A percentile compares a stretch with the other conserved stretches of the same genome.
These are phyloP conservation scores for Stevia rebaudiana DNA, from an alignment of 140 eudicot genomes.

Conservation along the genomic window DNA sequence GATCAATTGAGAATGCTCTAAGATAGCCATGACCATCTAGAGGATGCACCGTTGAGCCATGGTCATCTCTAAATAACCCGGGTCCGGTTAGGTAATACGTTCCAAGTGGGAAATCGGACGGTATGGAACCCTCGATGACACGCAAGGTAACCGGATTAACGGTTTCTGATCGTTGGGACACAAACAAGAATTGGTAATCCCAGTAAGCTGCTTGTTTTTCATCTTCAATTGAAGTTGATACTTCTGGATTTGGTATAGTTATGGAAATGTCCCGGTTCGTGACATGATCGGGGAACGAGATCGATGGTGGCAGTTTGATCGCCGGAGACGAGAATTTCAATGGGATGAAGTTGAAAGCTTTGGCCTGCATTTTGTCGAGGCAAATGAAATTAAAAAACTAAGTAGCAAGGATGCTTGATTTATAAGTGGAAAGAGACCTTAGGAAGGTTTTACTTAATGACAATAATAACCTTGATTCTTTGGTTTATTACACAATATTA, in stretches of 20 bases:
- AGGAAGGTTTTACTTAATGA: background rate
- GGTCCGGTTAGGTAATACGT: constrained; percentile 89
- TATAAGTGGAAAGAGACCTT: constrained; percentile 5
- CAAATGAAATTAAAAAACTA: constrained; percentile 2
- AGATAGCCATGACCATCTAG: constrained; percentile 93
- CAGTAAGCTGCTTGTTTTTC: constrained; percentile 62
- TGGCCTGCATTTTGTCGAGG: constrained; percentile 55
- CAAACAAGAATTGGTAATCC: constrained; percentile 81
- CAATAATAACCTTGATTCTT: constrained; percentile 1
- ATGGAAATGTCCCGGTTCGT: constrained; percentile 34
- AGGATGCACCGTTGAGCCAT: constrained; percentile 91
- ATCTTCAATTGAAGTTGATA: constrained; percentile 29
- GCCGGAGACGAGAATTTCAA: constrained; percentile 32
- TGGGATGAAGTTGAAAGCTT: constrained; percentile 39
- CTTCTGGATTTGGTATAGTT: constrained; percentile 34
- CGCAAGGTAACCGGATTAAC: constrained; percentile 46
- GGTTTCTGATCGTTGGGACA: constrained; percentile 78
- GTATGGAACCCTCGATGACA: constrained; percentile 64
- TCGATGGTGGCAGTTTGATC: constrained; percentile 34
- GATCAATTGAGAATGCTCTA: constrained; percentile 65
- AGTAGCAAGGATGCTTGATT: constrained; percentile 16
- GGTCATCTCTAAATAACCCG: constrained; percentile 73
- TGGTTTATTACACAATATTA: background rate
- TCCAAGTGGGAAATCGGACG: constrained; percentile 63
- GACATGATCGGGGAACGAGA: constrained; percentile 29